Base-by-base conservation (phyloP, 2,329 filamentous ascomycete species). In the Dryadomyces quercus-mongolicae region DNA sequence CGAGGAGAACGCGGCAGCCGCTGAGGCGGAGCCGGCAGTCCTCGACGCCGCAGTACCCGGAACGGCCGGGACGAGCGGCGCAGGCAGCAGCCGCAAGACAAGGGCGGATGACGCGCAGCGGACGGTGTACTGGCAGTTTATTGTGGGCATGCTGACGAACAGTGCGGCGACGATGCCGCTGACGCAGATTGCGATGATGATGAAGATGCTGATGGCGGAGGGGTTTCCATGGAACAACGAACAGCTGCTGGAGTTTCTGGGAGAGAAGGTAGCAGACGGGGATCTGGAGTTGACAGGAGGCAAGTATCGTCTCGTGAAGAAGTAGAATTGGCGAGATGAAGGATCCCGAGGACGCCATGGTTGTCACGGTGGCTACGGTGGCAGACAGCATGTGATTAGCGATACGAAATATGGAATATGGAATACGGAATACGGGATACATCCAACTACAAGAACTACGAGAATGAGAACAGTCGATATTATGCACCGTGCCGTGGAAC, bases 111-210 rank as follows among this genome's bases (percentile, higher is more conserved):
- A 76, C 61, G 77, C 78, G 61, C 74, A 74, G 56, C 73, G 75
- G 38, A 68, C 71, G 46, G 78, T 95, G 43, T 95, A 96, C 68
- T 89, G 87, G 81, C 86, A 91, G 63, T 97, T 95, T 66, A 90
- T 98, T 56, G 75, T 90, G 55, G 89, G 88, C 52, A 97, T 98
- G 93, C 72, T 98, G 68, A 96, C 89, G 58, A 96, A 96, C 67
- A 86, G 89, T 62, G 85, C 85, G 18, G 81, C 78, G 18, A 70
- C 85, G 31, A 93, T 96, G 87, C 84, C 87, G 51, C 72, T 91
- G 56, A 76, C 76, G 54, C 81, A 90, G 65, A 94, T 98, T 60
- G 78, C 83, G 9, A 95, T 91, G 85, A 96, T 97, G 88, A 77
- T 98, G 76, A 89, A 88, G 70, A 92, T 97, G 78, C 78, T 92